A percentile compares a stretch with the other conserved stretches of the same genome.
These are phyloP conservation scores for Rhizodiscina lignyota DNA, from an alignment of 495 filamentous ascomycete species.

Conservation along the genomic window DNA sequence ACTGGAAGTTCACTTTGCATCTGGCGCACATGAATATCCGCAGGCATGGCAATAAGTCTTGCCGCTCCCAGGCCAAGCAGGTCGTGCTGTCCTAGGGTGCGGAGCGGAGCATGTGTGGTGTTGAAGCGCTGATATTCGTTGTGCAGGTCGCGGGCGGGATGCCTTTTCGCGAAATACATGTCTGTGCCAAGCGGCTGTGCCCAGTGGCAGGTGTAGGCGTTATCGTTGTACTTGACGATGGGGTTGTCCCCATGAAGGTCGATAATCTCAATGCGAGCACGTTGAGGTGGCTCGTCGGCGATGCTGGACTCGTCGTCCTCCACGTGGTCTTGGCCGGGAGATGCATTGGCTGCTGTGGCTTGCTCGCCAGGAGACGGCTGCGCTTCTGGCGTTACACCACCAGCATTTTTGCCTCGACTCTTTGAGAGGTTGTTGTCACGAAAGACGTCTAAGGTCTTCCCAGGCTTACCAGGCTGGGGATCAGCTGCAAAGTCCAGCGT, in stretches of 20 bases:
- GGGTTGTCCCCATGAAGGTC: constrained; percentile 59
- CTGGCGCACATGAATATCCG: neutral
- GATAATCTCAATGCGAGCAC: constrained; percentile 31
- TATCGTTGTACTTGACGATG: constrained; percentile 55
- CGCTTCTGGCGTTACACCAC: too few relatives aligned
- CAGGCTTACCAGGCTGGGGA: neutral
- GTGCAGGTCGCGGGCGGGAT: neutral
- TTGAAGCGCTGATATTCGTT: neutral
- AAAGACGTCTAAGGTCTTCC: neutral
- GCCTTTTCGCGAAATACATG: constrained; percentile 39
- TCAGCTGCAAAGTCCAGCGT: constrained; percentile 17
- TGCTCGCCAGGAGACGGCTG: too few relatives aligned
- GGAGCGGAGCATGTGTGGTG: neutral
- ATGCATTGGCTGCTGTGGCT: too few relatives aligned
- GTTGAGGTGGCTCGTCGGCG: neutral
- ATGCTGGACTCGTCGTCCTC: neutral
- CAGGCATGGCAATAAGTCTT: too few relatives aligned
- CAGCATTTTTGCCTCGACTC: neutral
- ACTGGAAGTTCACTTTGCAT: too few relatives aligned
- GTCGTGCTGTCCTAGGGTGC: neutral
- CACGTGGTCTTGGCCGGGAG: too few relatives aligned
- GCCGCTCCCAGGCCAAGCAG: neutral
- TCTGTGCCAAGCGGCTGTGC: constrained; percentile 64
- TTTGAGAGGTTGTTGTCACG: neutral
- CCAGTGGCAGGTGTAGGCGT: constrained; percentile 64